Evolutionary conservation across 495 filamentous ascomycete genomes (phyloP).

Genomic region (Extremus antarcticus): DNA sequence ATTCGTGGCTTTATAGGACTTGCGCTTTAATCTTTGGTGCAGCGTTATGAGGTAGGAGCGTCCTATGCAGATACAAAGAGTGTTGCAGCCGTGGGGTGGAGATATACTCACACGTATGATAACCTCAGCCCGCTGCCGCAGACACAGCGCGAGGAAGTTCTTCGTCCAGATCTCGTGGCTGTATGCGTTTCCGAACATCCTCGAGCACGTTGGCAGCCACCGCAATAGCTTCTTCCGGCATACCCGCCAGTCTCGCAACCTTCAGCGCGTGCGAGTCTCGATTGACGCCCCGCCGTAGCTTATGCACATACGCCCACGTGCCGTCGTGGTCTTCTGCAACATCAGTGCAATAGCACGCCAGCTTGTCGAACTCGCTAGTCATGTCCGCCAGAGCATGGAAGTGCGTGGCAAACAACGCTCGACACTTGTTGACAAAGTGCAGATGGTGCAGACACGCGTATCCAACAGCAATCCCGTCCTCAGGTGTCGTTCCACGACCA

Average conservation of each 20-base stretch:
- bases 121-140: neutral
- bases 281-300: conserved; percentile 71
- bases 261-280: conserved; percentile 80
- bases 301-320: conserved; percentile 77
- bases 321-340: conserved; percentile 55
- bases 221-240: conserved; percentile 34
- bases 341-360: conserved; percentile 85
- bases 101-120: neutral
- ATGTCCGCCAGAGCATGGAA: conserved; percentile 81
- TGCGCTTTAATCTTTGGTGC: too few relatives aligned
- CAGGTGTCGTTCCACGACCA: conserved; percentile 82
- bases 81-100: too few relatives aligned
- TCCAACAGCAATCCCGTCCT: conserved; percentile 80
- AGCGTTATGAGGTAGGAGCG: too few relatives aligned
- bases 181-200: neutral
- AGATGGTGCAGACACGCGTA: conserved; percentile 81
- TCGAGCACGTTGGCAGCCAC: conserved; percentile 27
- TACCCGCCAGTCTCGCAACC: conserved; percentile 75
- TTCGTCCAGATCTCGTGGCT: neutral
- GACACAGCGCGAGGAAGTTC: neutral
- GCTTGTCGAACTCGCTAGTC: conserved; percentile 47
- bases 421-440: conserved; percentile 59
- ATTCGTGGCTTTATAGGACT: too few relatives aligned
- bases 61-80: too few relatives aligned
- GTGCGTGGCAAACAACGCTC: conserved; percentile 87